Evolutionary conservation across 2,329 filamentous ascomycete species (phyloP).

Genomic region (Fusarium incarnatum): DNA sequence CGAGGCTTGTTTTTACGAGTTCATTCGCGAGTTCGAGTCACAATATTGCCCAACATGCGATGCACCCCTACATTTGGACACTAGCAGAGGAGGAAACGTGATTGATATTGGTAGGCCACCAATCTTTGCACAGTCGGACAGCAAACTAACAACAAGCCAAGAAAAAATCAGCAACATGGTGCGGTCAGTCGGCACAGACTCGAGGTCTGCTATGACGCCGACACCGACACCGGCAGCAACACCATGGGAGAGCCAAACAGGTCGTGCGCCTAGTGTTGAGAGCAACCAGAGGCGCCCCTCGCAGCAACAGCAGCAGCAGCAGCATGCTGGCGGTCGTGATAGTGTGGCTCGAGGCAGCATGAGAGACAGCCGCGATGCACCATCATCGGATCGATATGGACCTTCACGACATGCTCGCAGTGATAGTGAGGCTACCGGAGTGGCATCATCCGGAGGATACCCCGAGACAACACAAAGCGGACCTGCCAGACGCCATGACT

Average conservation of each 20-base stretch:
- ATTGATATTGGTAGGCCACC: conserved; percentile 80
- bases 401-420: conserved; percentile 74
- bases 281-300: conserved; percentile 52
- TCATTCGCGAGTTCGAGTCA: conserved; percentile 92
- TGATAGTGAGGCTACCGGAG: conserved; percentile 81
- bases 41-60: conserved; percentile 96
- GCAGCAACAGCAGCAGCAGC: conserved; percentile 39
- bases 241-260: conserved; percentile 74
- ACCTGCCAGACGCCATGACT: conserved; percentile 84
- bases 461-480: conserved; percentile 78
- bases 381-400: conserved; percentile 58
- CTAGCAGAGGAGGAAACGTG: conserved; percentile 91
- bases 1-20: conserved; percentile 98
- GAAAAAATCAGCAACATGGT: conserved; percentile 97
- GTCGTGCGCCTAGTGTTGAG: conserved; percentile 65
- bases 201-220: conserved; percentile 63
- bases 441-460: conserved; percentile 82
- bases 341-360: conserved; percentile 55
- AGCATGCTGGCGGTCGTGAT: conserved; percentile 49
- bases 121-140: conserved; percentile 32
- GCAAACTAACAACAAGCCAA: conserved; percentile 56
- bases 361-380: conserved; percentile 63
- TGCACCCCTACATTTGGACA: conserved; percentile 90
- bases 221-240: conserved; percentile 71
- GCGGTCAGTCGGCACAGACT: conserved; percentile 78